A percentile compares a stretch with the other conserved stretches of the same genome.
Conservation (phyloP, 2,329 filamentous ascomycete species). For the Emergomyces africanus region DNA sequence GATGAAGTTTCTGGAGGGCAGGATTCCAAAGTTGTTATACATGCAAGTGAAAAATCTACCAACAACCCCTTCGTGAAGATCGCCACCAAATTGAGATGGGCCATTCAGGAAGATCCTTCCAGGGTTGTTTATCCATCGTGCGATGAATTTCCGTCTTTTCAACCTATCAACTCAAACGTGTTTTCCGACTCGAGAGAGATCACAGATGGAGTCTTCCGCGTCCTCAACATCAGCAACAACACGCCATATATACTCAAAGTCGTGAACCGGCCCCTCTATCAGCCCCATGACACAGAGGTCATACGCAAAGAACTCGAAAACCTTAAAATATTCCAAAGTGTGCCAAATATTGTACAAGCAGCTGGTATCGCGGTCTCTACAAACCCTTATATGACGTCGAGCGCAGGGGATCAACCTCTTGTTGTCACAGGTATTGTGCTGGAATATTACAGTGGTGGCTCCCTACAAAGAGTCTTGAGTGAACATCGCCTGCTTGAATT, state of each 20-base stretch:
- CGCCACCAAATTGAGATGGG: no score
- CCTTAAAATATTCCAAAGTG: constrained; percentile 10
- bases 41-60: no score
- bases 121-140: no score
- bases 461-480: constrained; percentile 9
- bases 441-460: constrained; percentile 10
- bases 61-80: no score
- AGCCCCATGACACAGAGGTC: neutral
- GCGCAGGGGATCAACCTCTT: constrained; percentile 2
- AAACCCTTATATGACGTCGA: constrained; percentile 11
- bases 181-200: neutral
- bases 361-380: constrained; percentile 10
- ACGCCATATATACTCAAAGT: neutral
- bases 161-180: no score
- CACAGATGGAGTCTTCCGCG: neutral
- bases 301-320: constrained; percentile 13
- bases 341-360: constrained; percentile 11
- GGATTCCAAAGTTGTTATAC: no score
- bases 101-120: no score
- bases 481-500: constrained; percentile 6
- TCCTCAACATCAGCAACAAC: neutral
- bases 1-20: neutral
- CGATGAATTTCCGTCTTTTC: no score
- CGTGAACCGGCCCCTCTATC: neutral
- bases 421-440: constrained; percentile 13